A percentile compares a stretch with the other conserved stretches of the same genome.
These are phyloP conservation scores for Penicillium sclerotigenum DNA, from an alignment of 2,329 filamentous ascomycete genomes.

Conservation along the genomic window DNA sequence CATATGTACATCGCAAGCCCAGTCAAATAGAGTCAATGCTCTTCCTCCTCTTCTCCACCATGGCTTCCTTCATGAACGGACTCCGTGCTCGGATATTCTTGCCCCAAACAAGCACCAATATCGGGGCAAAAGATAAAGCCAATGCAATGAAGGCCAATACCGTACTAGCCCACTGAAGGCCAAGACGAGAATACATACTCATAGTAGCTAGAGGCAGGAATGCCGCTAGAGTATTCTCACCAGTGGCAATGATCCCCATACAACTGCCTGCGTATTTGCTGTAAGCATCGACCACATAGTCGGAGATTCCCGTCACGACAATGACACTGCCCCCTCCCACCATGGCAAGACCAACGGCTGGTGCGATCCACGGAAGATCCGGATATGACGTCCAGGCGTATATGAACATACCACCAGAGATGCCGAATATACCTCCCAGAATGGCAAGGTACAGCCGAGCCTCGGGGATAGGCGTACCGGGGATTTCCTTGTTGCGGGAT, in stretches of 20 bases:
- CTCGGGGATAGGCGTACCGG: slow-evolving; percentile 44
- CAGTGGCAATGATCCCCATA: slow-evolving; percentile 45
- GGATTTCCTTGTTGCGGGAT: slow-evolving; percentile 38
- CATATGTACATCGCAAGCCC: slow-evolving; percentile 1
- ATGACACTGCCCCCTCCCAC: slow-evolving; percentile 43
- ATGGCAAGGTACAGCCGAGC: slow-evolving; percentile 45
- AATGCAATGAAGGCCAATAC: slow-evolving; percentile 43
- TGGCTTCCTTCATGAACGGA: slow-evolving; percentile 26
- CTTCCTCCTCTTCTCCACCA: slow-evolving; percentile 25
- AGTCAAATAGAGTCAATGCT: slow-evolving; percentile 20
- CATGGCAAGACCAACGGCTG: slow-evolving; percentile 33
- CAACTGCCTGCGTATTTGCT: slow-evolving; percentile 48
- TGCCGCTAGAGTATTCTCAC: slow-evolving; percentile 45
- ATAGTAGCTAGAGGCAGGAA: slow-evolving; percentile 45
- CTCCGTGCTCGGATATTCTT: slow-evolving; percentile 33
- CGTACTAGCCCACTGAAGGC: slow-evolving; percentile 42
- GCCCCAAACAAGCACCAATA: slow-evolving; percentile 41
- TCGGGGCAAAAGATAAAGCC: slow-evolving; percentile 34
- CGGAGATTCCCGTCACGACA: slow-evolving; percentile 48
- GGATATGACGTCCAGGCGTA: slow-evolving; percentile 38
- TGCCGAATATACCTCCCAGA: slow-evolving; percentile 33
- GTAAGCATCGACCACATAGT: slow-evolving; percentile 52
- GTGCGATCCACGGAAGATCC: slow-evolving; percentile 36
- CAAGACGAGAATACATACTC: slow-evolving; percentile 39
- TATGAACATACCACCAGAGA: slow-evolving; percentile 37